A percentile compares a stretch with the other conserved stretches of the same genome.
Conservation (phyloP, 352 stramenopile species). For the Pythium grandisporangium region DNA sequence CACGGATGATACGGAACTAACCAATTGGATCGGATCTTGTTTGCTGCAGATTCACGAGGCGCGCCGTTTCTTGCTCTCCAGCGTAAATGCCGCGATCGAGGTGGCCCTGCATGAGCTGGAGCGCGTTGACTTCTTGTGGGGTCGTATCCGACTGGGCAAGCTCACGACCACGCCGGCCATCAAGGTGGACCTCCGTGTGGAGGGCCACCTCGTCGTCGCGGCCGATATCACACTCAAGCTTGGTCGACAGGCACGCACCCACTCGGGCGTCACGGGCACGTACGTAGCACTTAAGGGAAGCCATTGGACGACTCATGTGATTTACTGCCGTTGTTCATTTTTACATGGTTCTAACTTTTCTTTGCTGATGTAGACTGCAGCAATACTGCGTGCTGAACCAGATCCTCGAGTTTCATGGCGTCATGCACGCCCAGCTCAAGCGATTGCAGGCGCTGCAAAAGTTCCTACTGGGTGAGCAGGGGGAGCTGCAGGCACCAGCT, state of each 20-base stretch:
- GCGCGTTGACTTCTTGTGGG: conserved; percentile 78
- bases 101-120: conserved; percentile 57
- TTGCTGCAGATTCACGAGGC: conserved; percentile 44
- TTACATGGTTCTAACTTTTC: no score
- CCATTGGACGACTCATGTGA: no score
- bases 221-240: conserved; percentile 66
- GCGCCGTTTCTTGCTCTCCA: conserved; percentile 45
- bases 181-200: conserved; percentile 62
- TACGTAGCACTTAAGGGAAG: conserved; percentile 12
- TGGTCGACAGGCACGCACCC: conserved; percentile 40
- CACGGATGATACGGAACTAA: no score
- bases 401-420: conserved; percentile 76
- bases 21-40: background rate
- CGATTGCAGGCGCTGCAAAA: conserved; percentile 35
- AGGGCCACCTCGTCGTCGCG: conserved; percentile 71
- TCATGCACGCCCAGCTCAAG: conserved; percentile 47
- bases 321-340: no score
- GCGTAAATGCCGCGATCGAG: conserved; percentile 37
- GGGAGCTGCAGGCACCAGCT: conserved; percentile 24
- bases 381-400: conserved; percentile 81
- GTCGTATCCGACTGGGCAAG: conserved; percentile 61
- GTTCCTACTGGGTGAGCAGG: conserved; percentile 31
- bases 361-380: conserved; percentile 30
- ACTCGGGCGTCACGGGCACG: conserved; percentile 27
- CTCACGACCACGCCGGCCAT: conserved; percentile 26